phyloP scores from a whole-genome alignment of 805 yeast genomes.

The Saturnispora quitensis region DNA sequence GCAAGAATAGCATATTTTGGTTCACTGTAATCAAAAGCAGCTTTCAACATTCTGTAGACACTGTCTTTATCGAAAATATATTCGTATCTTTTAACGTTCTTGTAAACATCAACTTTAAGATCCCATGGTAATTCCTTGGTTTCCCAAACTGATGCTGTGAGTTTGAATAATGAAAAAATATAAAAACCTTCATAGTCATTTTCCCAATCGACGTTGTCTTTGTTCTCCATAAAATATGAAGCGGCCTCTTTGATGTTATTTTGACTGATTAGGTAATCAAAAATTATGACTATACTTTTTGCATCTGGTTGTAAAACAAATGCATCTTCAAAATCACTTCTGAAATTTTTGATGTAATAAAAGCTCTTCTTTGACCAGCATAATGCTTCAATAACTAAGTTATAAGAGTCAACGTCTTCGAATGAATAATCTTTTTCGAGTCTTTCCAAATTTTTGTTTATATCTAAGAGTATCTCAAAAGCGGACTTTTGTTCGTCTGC shows the following conservation, averaged over 20 bases:
- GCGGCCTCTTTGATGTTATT: constrained; percentile 8
- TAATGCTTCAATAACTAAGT: constrained; percentile 19
- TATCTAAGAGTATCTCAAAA: constrained; percentile 25
- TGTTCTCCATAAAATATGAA: constrained; percentile 7
- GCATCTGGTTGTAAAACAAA: constrained; percentile 29
- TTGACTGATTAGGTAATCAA: constrained; percentile 19
- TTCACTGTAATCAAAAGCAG: constrained; percentile 10
- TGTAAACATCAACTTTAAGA: constrained; percentile 27
- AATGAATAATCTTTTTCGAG: constrained; percentile 15
- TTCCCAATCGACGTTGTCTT: constrained; percentile 38
- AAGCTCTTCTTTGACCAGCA: constrained; percentile 23
- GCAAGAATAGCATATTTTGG: constrained; percentile 11
- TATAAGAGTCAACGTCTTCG: constrained; percentile 20
- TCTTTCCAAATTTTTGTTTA: constrained; percentile 12
- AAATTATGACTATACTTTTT: constrained; percentile 28
- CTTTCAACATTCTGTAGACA: constrained; percentile 29
- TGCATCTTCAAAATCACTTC: constrained; percentile 24
- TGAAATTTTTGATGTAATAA: constrained; percentile 19
- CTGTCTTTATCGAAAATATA: constrained; percentile 30
- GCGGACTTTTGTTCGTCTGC: constrained; percentile 9
- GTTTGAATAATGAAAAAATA: constrained; percentile 20
- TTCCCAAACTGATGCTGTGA: constrained; percentile 18
- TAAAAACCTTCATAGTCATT: constrained; percentile 25
- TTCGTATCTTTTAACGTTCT: constrained; percentile 34
- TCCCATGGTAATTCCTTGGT: constrained; percentile 13